Percentiles rank a stretch among this genome's conserved stretches.
Evolutionary conservation across 805 yeast species (phyloP).

Genomic region (Candida quercuum): DNA sequence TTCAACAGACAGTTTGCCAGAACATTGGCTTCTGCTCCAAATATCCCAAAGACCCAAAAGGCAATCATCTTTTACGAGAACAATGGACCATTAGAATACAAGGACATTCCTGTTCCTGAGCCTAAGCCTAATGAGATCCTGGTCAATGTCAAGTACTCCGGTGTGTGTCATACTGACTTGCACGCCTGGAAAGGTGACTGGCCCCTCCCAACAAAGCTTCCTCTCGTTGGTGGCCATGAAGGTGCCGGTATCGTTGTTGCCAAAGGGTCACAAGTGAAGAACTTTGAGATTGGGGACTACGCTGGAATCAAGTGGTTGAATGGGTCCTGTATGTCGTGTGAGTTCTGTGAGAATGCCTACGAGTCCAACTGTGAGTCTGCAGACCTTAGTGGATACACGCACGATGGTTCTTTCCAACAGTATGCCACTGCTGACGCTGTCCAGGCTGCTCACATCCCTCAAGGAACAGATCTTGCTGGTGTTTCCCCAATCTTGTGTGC

Average conservation of each 20-base stretch:
- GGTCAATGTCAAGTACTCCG: conserved; percentile 56
- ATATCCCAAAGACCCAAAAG: conserved; percentile 45
- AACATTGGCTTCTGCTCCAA: conserved; percentile 14
- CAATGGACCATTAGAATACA: conserved; percentile 43
- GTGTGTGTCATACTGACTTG: conserved; percentile 62
- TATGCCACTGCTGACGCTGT: conserved; percentile 84
- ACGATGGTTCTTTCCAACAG: conserved; percentile 88
- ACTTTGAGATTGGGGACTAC: conserved; percentile 52
- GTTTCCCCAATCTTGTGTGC: conserved; percentile 85
- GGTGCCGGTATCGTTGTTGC: conserved; percentile 65
- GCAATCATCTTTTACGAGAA: conserved; percentile 46
- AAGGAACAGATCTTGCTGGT: conserved; percentile 65
- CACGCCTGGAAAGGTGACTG: conserved; percentile 70
- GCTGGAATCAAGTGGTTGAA: conserved; percentile 66
- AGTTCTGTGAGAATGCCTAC: conserved; percentile 44
- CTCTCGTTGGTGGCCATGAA: conserved; percentile 64
- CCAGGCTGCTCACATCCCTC: conserved; percentile 77
- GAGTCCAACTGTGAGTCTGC: conserved; percentile 66
- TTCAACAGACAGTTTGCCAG: conserved; percentile 16
- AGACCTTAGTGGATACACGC: conserved; percentile 76
- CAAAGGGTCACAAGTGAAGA: conserved; percentile 48
- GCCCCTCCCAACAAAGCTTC: conserved; percentile 53
- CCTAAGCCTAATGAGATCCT: conserved; percentile 55
- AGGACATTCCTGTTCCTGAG: conserved; percentile 50
- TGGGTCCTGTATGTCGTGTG: conserved; percentile 57